Base-by-base conservation (phyloP, 495 filamentous ascomycete genomes). In the Pseudotulostoma volvatum region DNA sequence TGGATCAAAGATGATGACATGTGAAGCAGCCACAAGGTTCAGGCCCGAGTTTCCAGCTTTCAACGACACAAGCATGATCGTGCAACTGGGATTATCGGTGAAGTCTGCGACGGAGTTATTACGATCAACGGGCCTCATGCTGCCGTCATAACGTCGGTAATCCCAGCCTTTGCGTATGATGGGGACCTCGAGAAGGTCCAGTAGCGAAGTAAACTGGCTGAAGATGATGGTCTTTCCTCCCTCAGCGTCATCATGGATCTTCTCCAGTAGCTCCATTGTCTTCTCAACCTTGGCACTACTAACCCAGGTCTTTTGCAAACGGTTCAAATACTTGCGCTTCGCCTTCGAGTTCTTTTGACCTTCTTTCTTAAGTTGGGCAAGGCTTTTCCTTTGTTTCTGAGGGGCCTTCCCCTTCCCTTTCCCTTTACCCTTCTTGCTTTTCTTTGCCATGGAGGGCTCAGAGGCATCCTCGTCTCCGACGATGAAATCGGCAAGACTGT, bases 141-240 rank as follows among this genome's bases (percentile, higher is more conserved):
- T 74, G 17, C 88, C 88, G 44, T 94, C 87, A 58, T 93, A 96
- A 35, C 88, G 80, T 39, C 70, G 66, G 49, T 78, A 86, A 1
- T 61, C 55, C 57, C 74, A 74, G 33, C 66, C 66, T 9, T 68
- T 60, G n/a, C 76, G 66, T 28, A 60, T 55, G 46, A 95, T 72
- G 0, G 86, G 82, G n/a, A 93, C 70, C 58, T 95, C 85, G 5
- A 95, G 71, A n/a, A 94, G 67, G 57, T 95, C 88, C 3, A 96
- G 73, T 11, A 95, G 67, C 0, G 83, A 80, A 3, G 88, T 94
- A 60, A 88, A 96, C 52, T 93, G 82, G 39, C 77, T 84, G 58
- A 96, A 96, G 43, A 96, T 71, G 33, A 97, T 86, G 1, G 82
- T 90, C 57, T 95, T 95, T 56, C 90, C 66, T 16, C 52, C 55